Base-by-base conservation (phyloP, 805 yeast species). In the Wickerhamiella sorbophila region DNA sequence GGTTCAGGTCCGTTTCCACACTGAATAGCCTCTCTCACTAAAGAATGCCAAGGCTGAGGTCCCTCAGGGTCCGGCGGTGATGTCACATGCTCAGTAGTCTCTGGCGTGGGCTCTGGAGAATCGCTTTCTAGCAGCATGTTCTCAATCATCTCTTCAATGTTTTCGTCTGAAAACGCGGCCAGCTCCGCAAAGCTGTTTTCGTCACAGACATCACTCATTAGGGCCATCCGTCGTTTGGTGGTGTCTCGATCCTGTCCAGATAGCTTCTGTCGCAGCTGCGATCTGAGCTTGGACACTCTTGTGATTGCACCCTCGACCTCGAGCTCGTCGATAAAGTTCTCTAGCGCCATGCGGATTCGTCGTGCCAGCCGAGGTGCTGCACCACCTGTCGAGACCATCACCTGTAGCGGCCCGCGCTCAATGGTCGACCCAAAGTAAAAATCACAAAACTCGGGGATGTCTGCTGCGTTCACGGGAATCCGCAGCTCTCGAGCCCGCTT, bases 341-440 rank as follows among this genome's bases (percentile, higher is more conserved):
- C 69, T 31, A 83, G 62, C 48, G 71, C 70, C 42, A 70, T 67
- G 18, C 78, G 71, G 42, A 83, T 77, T 31, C 73, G 61, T 44
- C 73, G 69, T 40, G 85, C 78, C 51, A 83, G 68, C 41, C 91
- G 61, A 1, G 94, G 94, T 2, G 87, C 78, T 51, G 76, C 72
- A 3, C 94, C 93, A 57, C 81, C 82, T 10, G 94, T 81, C 32
- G 84, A 74, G 12, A 83, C 79, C 87, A 83, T 77, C 31, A 83
- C 69, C 55, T 82, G 91, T 39, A 83, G 62, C 14, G 76, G 73
- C 14, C 87, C 91, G 48, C 72, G 72, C 52, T 81, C 69, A 57
- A 73, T 75, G 63, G 79, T 75, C 19, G 87, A 73, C 1, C 94
- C 94, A 58, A 83, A 83, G 62, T 81, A 83, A 59, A 81, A 83